These are phyloP conservation scores for Dillenia suffruticosa DNA, from an alignment of 164 flowering plant genomes.

Conservation along the genomic window DNA sequence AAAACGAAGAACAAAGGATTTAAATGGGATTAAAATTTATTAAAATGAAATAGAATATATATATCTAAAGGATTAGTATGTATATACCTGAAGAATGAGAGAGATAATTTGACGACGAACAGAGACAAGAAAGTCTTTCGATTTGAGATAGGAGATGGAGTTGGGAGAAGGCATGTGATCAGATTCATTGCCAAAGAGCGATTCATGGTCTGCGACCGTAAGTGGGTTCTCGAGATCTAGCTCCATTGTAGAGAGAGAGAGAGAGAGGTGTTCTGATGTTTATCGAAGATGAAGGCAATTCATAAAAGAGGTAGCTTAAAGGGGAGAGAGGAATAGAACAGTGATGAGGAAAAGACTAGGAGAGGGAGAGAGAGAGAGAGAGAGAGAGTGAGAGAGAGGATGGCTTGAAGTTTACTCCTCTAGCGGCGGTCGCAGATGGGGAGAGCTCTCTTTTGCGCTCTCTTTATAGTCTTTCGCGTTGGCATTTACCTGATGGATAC, in stretches of 20 bases:
- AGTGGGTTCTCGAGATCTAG: slow-evolving; percentile 64
- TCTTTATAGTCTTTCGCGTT: background rate
- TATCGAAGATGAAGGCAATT: too few species aligned
- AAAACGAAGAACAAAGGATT: background rate
- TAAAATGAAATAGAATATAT: background rate
- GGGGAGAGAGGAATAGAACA: background rate
- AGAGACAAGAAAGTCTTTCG: slow-evolving; percentile 14
- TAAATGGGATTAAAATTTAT: background rate
- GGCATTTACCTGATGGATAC: too few species aligned
- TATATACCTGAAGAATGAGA: slow-evolving; percentile 34
- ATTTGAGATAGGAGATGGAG: slow-evolving; percentile 14
- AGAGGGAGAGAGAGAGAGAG: background rate
- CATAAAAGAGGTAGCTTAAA: too few species aligned
- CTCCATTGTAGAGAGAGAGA: slow-evolving; percentile 29
- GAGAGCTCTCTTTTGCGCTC: background rate
- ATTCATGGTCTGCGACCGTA: slow-evolving; percentile 13
- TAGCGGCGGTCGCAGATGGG: too few species aligned
- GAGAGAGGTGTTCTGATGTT: background rate
- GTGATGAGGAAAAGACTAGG: slow-evolving; percentile 1
- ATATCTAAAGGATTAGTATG: background rate
- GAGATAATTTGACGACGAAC: slow-evolving; percentile 36
- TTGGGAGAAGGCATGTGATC: slow-evolving; percentile 51
- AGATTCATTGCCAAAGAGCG: slow-evolving; percentile 43
- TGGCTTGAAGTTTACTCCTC: slow-evolving; percentile 24
- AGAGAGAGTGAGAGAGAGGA: slow-evolving; percentile 7